Evolutionary conservation across 2,329 filamentous ascomycete species (phyloP), one percentile per base, ranked within the genome.

Genomic region (Ciborinia camelliae): DNA sequence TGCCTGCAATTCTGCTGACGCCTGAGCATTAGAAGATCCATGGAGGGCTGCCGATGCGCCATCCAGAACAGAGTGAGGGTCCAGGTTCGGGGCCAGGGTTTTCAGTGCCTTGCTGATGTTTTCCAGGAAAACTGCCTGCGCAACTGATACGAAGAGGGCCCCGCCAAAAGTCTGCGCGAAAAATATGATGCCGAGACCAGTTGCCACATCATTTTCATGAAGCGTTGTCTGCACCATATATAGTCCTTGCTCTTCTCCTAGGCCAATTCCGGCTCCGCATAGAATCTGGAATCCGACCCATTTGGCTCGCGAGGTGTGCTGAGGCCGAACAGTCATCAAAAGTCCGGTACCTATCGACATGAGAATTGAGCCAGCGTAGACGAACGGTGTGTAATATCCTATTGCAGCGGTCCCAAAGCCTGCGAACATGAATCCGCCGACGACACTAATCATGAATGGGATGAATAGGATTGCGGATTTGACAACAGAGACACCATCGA

Each of bases 361-460:
- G 28, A 72, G 9, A 63, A 57, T 72, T 3, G 67, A 61, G 1
- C 57, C 45, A 79, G 79, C 0, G 82, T 85, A 4, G 82, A 81
- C 14, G 67, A 55, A 59, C 62, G 66, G 59, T 23, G 39, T 26
- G 67, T 70, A 39, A 73, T 74, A 63, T 72, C 67, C 67, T 9
- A 41, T 54, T 70, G 23, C 71, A 10, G 72, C 72, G 2, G 68
- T 70, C 30, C 74, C 71, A 39, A 71, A 69, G 30, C 74, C 75
- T 23, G 68, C 28, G 9, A 51, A n/a, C 28, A 51, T 51, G 6
- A 51, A 51, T 18, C 26, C 47, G 14, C 47, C 47, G 5, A 50
- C 26, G 26, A 30, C 26, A 50, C 26, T 50, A 4, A 50, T 50
- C 26, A 50, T 50, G 26, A 50, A 50, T 50, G 41, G 41, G 14